Conservation (phyloP, 805 yeast genomes). For the Lipomyces yamadae region DNA sequence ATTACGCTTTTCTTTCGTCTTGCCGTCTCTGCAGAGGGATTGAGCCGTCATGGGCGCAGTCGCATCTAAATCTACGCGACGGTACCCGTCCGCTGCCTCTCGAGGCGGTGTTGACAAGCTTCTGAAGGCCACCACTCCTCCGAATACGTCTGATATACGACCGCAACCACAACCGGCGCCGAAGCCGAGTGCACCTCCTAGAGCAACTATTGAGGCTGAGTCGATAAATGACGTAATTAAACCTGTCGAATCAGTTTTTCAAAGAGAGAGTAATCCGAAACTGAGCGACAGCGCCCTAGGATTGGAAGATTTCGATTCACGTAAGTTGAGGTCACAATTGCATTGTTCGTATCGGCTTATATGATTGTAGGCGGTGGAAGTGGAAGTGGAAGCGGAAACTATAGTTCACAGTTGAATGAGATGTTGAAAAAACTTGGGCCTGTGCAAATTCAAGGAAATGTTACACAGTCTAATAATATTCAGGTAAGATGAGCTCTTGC, state of each 20-base stretch:
- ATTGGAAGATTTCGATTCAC: slow-evolving; percentile 21
- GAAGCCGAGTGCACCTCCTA: not conserved
- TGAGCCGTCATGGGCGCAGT: slow-evolving; percentile 27
- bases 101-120: slow-evolving; percentile 25
- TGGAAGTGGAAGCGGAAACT: slow-evolving; percentile 14
- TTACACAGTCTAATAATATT: slow-evolving; percentile 16
- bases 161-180: slow-evolving; percentile 3
- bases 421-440: slow-evolving; percentile 31
- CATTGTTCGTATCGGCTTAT: not conserved
- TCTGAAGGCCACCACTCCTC: slow-evolving; percentile 7
- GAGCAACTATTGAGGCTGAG: slow-evolving; percentile 15
- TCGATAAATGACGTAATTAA: slow-evolving; percentile 10
- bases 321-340: not conserved
- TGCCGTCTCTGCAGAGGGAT: not conserved
- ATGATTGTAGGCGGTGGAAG: not conserved
- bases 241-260: slow-evolving; percentile 10
- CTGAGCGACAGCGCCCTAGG: slow-evolving; percentile 11
- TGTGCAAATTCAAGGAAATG: slow-evolving; percentile 15
- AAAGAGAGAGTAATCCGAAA: slow-evolving; percentile 6
- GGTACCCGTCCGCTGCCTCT: slow-evolving; percentile 28
- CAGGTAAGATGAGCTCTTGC: slow-evolving; percentile 7
- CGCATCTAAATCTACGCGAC: slow-evolving; percentile 25
- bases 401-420: slow-evolving; percentile 17
- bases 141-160: not conserved
- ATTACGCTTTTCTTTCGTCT: not conserved